A percentile compares a stretch with the other conserved stretches of the same genome.
These are phyloP conservation scores for Candida ovalis DNA, from an alignment of 805 yeast species.

Conservation along the genomic window DNA sequence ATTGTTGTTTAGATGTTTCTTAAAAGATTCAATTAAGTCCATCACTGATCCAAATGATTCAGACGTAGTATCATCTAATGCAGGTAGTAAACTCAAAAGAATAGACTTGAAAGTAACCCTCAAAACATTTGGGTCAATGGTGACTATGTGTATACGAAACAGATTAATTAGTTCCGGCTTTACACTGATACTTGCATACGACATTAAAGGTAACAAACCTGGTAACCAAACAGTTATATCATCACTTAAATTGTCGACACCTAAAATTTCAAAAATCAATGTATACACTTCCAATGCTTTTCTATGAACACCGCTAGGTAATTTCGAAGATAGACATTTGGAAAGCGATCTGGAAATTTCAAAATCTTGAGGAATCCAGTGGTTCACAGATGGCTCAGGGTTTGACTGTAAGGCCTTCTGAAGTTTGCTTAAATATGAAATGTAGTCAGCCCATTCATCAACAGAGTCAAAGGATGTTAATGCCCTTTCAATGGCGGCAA, in stretches of 20 bases:
- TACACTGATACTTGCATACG: slow-evolving; percentile 85
- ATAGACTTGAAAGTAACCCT: slow-evolving; percentile 63
- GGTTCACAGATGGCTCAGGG: slow-evolving; percentile 36
- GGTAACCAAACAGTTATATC: slow-evolving; percentile 82
- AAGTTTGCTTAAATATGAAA: slow-evolving; percentile 78
- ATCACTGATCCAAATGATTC: slow-evolving; percentile 70
- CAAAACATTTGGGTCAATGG: slow-evolving; percentile 45
- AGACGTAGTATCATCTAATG: slow-evolving; percentile 87
- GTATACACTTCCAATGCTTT: slow-evolving; percentile 79
- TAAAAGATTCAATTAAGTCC: slow-evolving; percentile 56
- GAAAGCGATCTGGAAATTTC: slow-evolving; percentile 70
- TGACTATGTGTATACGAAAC: slow-evolving; percentile 51
- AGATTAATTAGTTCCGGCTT: slow-evolving; percentile 72
- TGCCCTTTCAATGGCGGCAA: slow-evolving; percentile 67
- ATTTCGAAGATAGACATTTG: slow-evolving; percentile 69
- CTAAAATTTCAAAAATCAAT: slow-evolving; percentile 61
- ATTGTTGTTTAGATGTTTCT: slow-evolving; percentile 56
- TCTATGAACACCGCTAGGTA: slow-evolving; percentile 96
- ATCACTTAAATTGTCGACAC: slow-evolving; percentile 47
- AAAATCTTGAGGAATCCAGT: slow-evolving; percentile 65
- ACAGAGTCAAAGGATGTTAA: slow-evolving; percentile 73
- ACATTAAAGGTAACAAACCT: slow-evolving; percentile 84
- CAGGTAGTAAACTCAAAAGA: slow-evolving; percentile 72
- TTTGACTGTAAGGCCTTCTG: slow-evolving; percentile 62
- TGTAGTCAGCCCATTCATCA: slow-evolving; percentile 98